Percentiles rank a stretch among this genome's conserved stretches.
Conservation (phyloP, 2,329 filamentous ascomycete genomes). For the Colletotrichum sp. region DNA sequence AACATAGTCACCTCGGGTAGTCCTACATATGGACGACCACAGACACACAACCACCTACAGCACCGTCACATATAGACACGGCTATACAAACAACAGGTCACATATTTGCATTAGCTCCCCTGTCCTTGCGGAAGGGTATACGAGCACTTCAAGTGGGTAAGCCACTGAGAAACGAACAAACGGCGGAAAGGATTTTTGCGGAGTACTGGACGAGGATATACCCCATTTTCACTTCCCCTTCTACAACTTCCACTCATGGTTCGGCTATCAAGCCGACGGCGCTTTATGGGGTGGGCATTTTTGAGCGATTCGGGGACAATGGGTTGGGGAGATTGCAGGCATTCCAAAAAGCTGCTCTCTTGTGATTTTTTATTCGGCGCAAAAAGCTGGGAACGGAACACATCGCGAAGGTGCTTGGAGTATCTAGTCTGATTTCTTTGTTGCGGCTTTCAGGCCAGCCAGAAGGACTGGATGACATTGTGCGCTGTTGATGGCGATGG, state of each 20-base stretch:
- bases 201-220: slow-evolving; percentile 18
- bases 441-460: not conserved
- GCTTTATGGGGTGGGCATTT: slow-evolving; percentile 4
- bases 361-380: not conserved
- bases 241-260: not conserved
- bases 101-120: not conserved
- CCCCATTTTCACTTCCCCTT: slow-evolving; percentile 10
- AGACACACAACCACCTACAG: not conserved
- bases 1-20: not conserved
- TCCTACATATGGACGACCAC: not conserved
- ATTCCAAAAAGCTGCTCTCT: not conserved
- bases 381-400: not conserved
- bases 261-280: slow-evolving; percentile 11
- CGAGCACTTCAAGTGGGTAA: not conserved
- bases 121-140: not conserved
- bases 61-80: not conserved
- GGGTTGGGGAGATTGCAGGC: not conserved
- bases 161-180: not conserved
- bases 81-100: not conserved
- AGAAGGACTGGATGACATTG: not conserved
- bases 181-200: not conserved
- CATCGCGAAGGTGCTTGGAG: not conserved
- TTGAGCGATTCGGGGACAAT: not conserved
- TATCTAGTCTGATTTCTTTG: not conserved
- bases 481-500: not conserved